phyloP scores from a whole-genome alignment of 1,284 basidiomycete genomes.

The Irpex rosettiformis region DNA sequence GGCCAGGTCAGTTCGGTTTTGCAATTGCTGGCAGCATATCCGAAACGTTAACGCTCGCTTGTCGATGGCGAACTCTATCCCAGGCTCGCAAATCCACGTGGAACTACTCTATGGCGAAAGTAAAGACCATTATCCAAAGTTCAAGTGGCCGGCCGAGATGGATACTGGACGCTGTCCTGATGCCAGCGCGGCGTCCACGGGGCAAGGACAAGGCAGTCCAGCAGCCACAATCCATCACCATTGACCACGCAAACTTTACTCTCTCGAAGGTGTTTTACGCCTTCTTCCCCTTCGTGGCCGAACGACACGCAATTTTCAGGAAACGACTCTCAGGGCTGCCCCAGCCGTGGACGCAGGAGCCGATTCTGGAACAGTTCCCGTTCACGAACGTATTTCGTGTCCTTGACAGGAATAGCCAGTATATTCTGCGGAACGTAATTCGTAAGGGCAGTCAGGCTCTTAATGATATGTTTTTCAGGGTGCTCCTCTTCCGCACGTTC shows the following conservation, averaged over 20 bases:
- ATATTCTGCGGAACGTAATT: slow-evolving; percentile 37
- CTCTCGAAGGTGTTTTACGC: slow-evolving; percentile 31
- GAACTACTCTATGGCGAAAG: background rate
- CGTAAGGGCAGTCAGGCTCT: slow-evolving; percentile 31
- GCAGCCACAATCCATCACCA: slow-evolving; percentile 13
- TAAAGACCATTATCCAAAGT: background rate
- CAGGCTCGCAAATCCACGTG: background rate
- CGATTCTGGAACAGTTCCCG: slow-evolving; percentile 29
- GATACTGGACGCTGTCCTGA: background rate
- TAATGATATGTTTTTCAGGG: slow-evolving; percentile 38
- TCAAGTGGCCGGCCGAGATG: background rate
- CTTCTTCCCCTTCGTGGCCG: slow-evolving; percentile 34
- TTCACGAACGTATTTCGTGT: slow-evolving; percentile 44
- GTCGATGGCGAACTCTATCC: background rate
- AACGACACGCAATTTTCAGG: slow-evolving; percentile 32
- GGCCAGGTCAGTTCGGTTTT: background rate
- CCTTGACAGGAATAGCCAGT: slow-evolving; percentile 40
- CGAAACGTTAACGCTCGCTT: background rate
- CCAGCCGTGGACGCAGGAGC: slow-evolving; percentile 36
- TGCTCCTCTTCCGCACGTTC: slow-evolving; percentile 41
- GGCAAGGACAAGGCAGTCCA: background rate
- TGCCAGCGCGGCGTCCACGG: background rate
- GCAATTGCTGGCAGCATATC: background rate
- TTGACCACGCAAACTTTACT: slow-evolving; percentile 25
- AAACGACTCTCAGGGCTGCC: slow-evolving; percentile 29